These are phyloP conservation scores for Sesbania bispinosa DNA, from an alignment of 306 rosid genomes.

Conservation along the genomic window DNA sequence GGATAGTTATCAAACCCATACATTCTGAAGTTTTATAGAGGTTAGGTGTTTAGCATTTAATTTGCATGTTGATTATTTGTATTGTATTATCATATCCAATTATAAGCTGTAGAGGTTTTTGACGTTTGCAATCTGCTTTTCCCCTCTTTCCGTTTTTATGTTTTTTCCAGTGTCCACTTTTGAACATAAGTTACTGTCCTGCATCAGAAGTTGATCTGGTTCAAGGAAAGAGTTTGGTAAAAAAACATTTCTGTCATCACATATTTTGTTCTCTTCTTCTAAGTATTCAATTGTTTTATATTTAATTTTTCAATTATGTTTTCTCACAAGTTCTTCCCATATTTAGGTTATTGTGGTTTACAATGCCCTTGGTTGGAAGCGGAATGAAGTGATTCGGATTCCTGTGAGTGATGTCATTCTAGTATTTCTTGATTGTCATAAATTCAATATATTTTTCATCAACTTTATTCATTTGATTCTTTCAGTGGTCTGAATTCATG, in stretches of 20 bases:
- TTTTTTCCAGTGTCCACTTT: slow-evolving; percentile 46
- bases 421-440: neutral
- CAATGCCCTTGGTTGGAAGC: slow-evolving; percentile 79
- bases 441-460: slow-evolving; percentile 1
- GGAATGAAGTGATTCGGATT: slow-evolving; percentile 75
- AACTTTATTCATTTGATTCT: slow-evolving; percentile 15
- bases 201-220: slow-evolving; percentile 60
- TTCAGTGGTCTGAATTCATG: slow-evolving; percentile 1
- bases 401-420: slow-evolving; percentile 59
- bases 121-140: slow-evolving; percentile 12
- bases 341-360: slow-evolving; percentile 68
- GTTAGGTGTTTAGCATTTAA: slow-evolving; percentile 10
- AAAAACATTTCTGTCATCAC: slow-evolving; percentile 15
- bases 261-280: neutral
- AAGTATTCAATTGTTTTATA: neutral
- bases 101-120: slow-evolving; percentile 9
- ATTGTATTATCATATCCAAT: neutral
- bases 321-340: slow-evolving; percentile 4
- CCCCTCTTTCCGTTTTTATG: neutral
- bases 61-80: neutral
- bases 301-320: neutral
- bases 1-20: neutral
- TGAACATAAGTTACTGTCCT: slow-evolving; percentile 69
- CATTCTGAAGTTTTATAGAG: neutral
- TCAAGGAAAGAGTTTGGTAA: slow-evolving; percentile 76